These are phyloP conservation scores for Xylaria longipes DNA, from an alignment of 495 filamentous ascomycete species.

Conservation along the genomic window DNA sequence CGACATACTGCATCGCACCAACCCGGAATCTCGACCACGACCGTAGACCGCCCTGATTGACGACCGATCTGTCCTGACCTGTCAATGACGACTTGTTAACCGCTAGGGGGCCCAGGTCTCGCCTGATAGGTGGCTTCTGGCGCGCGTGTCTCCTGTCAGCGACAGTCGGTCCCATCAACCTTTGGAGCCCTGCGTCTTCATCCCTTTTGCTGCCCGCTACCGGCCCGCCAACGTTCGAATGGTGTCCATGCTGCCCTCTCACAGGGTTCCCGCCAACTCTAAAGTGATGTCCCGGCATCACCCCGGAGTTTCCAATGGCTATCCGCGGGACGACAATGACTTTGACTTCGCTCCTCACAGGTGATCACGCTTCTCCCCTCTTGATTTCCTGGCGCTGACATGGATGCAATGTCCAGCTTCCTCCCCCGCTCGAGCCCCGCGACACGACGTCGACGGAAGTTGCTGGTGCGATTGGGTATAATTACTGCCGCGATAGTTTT, in stretches of 20 bases:
- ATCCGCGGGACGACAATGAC: conserved; percentile 69
- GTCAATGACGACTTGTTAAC: conserved; percentile 27
- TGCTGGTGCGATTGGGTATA: conserved; percentile 70
- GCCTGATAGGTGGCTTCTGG: conserved; percentile 26
- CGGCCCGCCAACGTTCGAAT: conserved; percentile 34
- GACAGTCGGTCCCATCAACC: conserved; percentile 14
- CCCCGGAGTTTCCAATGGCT: conserved; percentile 79
- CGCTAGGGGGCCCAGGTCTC: conserved; percentile 23
- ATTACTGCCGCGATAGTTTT: conserved; percentile 58
- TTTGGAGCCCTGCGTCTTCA: neutral
- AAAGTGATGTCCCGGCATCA: conserved; percentile 66
- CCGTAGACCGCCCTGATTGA: neutral
- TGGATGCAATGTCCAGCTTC: conserved; percentile 63
- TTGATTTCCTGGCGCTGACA: conserved; percentile 16
- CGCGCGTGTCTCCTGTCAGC: conserved; percentile 15
- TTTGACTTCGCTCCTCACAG: conserved; percentile 88
- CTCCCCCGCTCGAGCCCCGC: conserved; percentile 81
- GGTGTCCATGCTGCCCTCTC: conserved; percentile 45
- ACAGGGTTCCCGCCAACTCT: conserved; percentile 48
- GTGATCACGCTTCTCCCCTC: conserved; percentile 49
- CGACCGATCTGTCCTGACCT: neutral
- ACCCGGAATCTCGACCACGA: neutral
- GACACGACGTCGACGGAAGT: conserved; percentile 73
- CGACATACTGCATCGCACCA: neutral
- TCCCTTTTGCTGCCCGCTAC: conserved; percentile 1